Base-by-base conservation (phyloP, 2,329 filamentous ascomycete species). In the Escovopsis weberi region DNA sequence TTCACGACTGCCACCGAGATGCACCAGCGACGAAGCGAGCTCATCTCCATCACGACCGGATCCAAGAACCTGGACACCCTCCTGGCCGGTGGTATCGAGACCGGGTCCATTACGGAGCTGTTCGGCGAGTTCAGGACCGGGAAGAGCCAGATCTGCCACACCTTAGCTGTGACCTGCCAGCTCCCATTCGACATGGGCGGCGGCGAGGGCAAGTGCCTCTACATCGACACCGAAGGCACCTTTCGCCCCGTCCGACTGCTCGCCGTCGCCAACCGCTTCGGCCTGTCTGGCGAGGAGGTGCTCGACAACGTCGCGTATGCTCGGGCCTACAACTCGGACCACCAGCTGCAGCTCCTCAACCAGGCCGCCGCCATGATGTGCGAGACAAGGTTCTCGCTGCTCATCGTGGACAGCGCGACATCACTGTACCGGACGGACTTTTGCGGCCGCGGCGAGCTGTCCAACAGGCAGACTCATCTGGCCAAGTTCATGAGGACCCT, bases 331-430 rank as follows among this genome's bases (percentile, higher is more conserved):
- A 98, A 98, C 61, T 96, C 89, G 0, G 91, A 98, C 51, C 91
- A 98, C 62, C 91, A 98, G 61, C 75, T 98, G 40, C 86, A 94
- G 59, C 73, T 98, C 7, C 78, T 98, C 48, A 91, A 91, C 55
- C 89, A 96, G 61, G 93, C 91, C 4, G 83, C 91, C 2, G 80
- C 87, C 48, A 98, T 98, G 91, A 98, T 98, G 93, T 95, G 88
- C 45, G 93, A 98, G 67, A 98, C 91, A 0, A 80, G 91, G 4
- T 98, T 98, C 62, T 96, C 91, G 3, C 74, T 98, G 8, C 78
- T 98, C 40, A 80, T 98, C 39, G 91, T 98, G 44, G 91, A 98
- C 64, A 94, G 87, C 44, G 93, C 93, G 12, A 98, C 91, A 0
- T 82, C 89, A 2, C 74, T 98, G 3, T 98, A 98, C 63, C 80